Evolutionary conservation across 192 early-diverging fungal species (phyloP).

Genomic region (Entophlyctis luteolus): DNA sequence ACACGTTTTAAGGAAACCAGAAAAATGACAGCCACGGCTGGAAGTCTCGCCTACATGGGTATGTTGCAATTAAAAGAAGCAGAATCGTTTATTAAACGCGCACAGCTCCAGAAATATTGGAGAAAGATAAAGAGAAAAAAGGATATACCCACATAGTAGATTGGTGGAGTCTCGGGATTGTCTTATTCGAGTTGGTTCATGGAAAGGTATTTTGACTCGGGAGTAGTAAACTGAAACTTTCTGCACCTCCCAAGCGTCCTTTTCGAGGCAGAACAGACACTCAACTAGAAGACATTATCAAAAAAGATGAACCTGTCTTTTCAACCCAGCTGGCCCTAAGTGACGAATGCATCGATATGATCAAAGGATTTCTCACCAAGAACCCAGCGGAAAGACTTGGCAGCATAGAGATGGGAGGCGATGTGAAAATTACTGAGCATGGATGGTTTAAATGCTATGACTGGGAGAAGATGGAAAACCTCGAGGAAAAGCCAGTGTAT

Average conservation of each 20-base stretch:
- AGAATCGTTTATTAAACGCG: neutral
- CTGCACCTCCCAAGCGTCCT: constrained; percentile 67
- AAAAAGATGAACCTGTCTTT: constrained; percentile 58
- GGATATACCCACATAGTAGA: constrained; percentile 84
- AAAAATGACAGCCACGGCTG: constrained; percentile 42
- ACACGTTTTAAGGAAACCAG: constrained; percentile 37
- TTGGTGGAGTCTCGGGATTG: constrained; percentile 93
- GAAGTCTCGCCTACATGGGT: constrained; percentile 74
- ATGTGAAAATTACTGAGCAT: constrained; percentile 64
- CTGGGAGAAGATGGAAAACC: constrained; percentile 72
- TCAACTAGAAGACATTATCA: constrained; percentile 58
- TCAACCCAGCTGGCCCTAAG: constrained; percentile 47
- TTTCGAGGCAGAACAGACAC: constrained; percentile 73
- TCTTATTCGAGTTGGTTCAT: constrained; percentile 84
- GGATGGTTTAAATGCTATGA: constrained; percentile 75
- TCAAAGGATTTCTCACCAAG: constrained; percentile 58
- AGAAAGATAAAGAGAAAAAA: neutral
- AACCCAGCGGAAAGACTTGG: constrained; percentile 75
- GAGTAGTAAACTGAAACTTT: neutral
- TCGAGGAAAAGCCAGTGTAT: constrained; percentile 73
- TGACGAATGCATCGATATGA: constrained; percentile 9
- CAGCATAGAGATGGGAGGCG: constrained; percentile 62
- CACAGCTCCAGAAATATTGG: neutral
- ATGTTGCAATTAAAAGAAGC: neutral
- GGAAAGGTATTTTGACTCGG: constrained; percentile 42